These are phyloP conservation scores for Arachis hypogaea DNA, from an alignment of 306 rosid species.

Conservation along the genomic window DNA sequence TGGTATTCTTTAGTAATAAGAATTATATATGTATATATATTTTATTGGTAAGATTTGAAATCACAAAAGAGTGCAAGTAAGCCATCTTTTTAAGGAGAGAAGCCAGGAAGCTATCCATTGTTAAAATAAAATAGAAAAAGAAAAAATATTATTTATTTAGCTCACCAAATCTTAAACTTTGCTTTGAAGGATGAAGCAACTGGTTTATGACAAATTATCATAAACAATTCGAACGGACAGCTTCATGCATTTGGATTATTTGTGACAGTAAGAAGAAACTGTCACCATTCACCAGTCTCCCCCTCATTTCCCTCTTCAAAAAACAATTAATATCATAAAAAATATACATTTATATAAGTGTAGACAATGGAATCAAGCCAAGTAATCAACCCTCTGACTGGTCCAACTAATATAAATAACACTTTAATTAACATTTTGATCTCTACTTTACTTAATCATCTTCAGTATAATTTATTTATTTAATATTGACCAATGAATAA, in stretches of 20 bases:
- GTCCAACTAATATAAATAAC: neutral
- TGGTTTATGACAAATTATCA: neutral
- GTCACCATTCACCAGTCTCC: neutral
- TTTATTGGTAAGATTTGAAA: neutral
- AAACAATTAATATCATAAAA: too few relatives aligned
- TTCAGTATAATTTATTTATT: slow-evolving; percentile 22
- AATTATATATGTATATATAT: too few relatives aligned
- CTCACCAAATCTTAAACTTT: slow-evolving; percentile 36
- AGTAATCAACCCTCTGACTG: neutral
- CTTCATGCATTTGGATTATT: neutral
- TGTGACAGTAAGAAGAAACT: neutral
- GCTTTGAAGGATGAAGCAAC: slow-evolving; percentile 9
- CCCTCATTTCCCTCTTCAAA: neutral
- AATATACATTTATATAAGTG: too few relatives aligned
- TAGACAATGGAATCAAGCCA: too few relatives aligned
- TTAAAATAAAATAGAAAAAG: neutral
- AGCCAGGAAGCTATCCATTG: neutral
- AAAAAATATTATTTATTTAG: neutral
- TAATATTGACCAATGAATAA: neutral
- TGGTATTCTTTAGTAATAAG: too few relatives aligned
- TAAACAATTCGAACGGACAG: neutral
- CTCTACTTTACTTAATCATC: neutral
- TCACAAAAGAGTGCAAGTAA: neutral
- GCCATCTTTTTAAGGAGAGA: neutral
- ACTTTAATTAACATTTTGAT: neutral